A percentile compares a stretch with the other conserved stretches of the same genome.
Conservation (phyloP, 345 rosid genomes). For the Litchi chinensis region DNA sequence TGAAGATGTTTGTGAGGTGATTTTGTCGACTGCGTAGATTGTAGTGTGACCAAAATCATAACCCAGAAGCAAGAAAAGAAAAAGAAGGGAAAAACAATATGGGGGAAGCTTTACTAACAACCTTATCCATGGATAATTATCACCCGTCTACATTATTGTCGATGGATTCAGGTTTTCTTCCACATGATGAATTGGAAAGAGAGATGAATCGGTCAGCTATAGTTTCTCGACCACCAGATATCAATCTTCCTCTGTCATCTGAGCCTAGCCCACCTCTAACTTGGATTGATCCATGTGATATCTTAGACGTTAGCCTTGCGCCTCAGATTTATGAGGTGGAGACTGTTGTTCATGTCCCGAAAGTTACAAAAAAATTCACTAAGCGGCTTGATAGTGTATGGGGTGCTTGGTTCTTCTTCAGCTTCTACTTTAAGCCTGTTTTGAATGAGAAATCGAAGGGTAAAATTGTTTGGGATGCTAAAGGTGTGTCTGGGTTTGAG, state of each 20-base stretch:
- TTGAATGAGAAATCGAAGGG: slow-evolving; percentile 65
- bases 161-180: slow-evolving; percentile 64
- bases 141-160: slow-evolving; percentile 74
- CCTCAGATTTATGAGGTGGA: slow-evolving; percentile 66
- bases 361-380: slow-evolving; percentile 59
- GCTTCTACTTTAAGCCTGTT: slow-evolving; percentile 76
- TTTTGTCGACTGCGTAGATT: slow-evolving; percentile 16
- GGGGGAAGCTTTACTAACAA: slow-evolving; percentile 64
- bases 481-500: slow-evolving; percentile 67
- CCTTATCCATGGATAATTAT: slow-evolving; percentile 69
- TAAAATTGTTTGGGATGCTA: slow-evolving; percentile 54
- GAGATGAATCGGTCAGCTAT: slow-evolving; percentile 53
- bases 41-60: slow-evolving; percentile 5
- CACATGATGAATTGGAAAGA: slow-evolving; percentile 66
- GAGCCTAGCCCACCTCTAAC: slow-evolving; percentile 56
- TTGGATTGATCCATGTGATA: slow-evolving; percentile 69
- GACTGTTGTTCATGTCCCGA: slow-evolving; percentile 52
- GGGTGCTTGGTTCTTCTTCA: slow-evolving; percentile 88
- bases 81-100: slow-evolving; percentile 21
- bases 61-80: not conserved
- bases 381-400: slow-evolving; percentile 70
- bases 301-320: slow-evolving; percentile 60
- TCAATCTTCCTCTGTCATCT: slow-evolving; percentile 67
- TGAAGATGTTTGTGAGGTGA: slow-evolving; percentile 60
- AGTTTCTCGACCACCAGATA: slow-evolving; percentile 66